Base-by-base conservation (phyloP, 129 eudicot species). In the Flaveria ramosissima region DNA sequence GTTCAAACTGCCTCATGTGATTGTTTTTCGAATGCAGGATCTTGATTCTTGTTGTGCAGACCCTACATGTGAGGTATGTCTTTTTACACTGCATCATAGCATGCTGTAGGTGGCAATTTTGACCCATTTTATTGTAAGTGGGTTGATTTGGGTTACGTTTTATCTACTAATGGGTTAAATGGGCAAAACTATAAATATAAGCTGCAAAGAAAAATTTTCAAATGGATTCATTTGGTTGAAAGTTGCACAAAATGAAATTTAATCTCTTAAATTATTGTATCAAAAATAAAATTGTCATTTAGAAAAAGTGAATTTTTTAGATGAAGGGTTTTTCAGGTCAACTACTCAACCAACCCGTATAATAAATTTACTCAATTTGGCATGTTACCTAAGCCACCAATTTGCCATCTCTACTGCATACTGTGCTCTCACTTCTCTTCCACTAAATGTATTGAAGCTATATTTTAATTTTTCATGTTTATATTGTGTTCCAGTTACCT, bases 31-130 rank as follows among this genome's bases (percentile, higher is more conserved):
- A 79, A 62, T 81, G 84, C 88, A 91, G 97, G 86, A 85, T 76
- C 71, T 57, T 53, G 89, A 69, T 81, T 82, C 92, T 26, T 91
- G 95, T 73, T 91, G 97, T 79, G 85, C 95, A 62, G 97, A 89
- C 80, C 89, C 96, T 70, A 85, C 82, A 48, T 82, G 90, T 43
- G 87, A 89, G 92, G 97, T 91, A 85, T 50, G 69, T 27, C 21
- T 42, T 65, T 30, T 48, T 75, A 63, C 30, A 66, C 78, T 60
- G 45, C 67, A 75, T 53, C 19, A 50, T 64, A 42, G 36, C 23
- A 69, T 69, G 57, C n/a, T 46, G 11, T 47, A 21, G 77, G 36
- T 36, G 45, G 66, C 23, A 19, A 41, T 72, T n/a, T 17, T 1
- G 21, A 32, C 3, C 7, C 24, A 52, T 8, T 11, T 53, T 27